Conservation (phyloP, 225 moss, liverwort and hornwort species). For the Bryoerythrophyllum caledonicum region DNA sequence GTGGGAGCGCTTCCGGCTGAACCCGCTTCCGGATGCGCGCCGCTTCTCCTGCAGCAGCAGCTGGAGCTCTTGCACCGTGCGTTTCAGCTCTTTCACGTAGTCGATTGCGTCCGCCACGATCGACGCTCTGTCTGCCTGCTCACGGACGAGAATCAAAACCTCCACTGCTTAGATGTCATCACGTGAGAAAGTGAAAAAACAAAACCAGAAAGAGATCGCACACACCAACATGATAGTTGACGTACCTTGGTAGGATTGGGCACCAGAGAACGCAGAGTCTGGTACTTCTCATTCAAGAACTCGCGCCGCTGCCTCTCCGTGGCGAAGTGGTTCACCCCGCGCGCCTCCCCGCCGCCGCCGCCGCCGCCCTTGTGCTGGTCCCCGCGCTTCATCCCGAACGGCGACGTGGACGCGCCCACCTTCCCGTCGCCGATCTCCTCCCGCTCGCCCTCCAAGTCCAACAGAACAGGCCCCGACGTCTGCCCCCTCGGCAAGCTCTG, state of each 20-base stretch:
- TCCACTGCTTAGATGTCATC: too few species aligned
- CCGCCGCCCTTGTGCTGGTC: neutral
- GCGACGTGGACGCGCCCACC: constrained; percentile 18
- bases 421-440: constrained; percentile 36
- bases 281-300: constrained; percentile 94
- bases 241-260: constrained; percentile 95
- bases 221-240: neutral
- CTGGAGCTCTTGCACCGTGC: constrained; percentile 73
- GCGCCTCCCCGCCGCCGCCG: constrained; percentile 48
- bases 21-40: constrained; percentile 23
- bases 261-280: constrained; percentile 86
- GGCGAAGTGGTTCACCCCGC: constrained; percentile 85
- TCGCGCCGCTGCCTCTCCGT: constrained; percentile 90
- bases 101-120: constrained; percentile 97
- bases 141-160: too few species aligned
- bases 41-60: constrained; percentile 71
- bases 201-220: too few species aligned
- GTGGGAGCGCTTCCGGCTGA: constrained; percentile 36
- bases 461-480: constrained; percentile 22
- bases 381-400: constrained; percentile 35
- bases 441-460: constrained; percentile 47
- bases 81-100: constrained; percentile 87
- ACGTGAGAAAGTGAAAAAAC: too few species aligned
- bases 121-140: constrained; percentile 92
- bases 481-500: constrained; percentile 31